phyloP scores from a whole-genome alignment of 192 early-diverging fungal genomes.

The Paraglomus brasilianum region DNA sequence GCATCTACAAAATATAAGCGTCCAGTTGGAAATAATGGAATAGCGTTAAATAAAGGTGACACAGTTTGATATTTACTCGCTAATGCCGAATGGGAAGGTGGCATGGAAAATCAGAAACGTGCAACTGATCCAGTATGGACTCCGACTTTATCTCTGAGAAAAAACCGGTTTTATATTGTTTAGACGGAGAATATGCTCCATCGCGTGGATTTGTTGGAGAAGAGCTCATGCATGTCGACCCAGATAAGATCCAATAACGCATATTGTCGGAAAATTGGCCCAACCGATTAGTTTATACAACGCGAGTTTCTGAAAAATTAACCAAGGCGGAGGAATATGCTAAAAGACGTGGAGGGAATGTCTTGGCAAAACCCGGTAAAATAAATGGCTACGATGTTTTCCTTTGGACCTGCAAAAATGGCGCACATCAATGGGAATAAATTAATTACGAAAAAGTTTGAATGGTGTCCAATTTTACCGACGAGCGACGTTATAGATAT shows the following conservation, averaged over 20 bases:
- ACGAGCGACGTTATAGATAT: background rate
- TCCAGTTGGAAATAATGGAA: slow-evolving; percentile 7
- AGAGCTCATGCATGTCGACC: background rate
- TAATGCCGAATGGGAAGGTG: slow-evolving; percentile 1
- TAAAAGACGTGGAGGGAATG: background rate
- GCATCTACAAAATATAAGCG: slow-evolving; percentile 14
- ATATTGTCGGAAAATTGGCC: slow-evolving; percentile 7
- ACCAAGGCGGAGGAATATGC: background rate
- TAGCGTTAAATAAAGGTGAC: slow-evolving; percentile 1
- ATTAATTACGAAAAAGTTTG: slow-evolving; percentile 6
- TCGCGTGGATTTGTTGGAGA: background rate
- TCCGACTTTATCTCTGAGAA: background rate
- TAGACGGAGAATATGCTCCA: background rate
- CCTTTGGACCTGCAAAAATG: slow-evolving; percentile 1
- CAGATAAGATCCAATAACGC: background rate
- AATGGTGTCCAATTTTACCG: background rate
- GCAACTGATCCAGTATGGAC: background rate
- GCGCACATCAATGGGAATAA: slow-evolving; percentile 1
- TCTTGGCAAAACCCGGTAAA: background rate
- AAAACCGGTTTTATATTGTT: background rate
- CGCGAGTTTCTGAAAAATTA: background rate
- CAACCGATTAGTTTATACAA: background rate
- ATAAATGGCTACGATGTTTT: slow-evolving; percentile 6
- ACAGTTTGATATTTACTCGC: background rate
- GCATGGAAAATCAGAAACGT: slow-evolving; percentile 5